These are phyloP conservation scores for Mortierella alpina DNA, from an alignment of 192 early-diverging fungal genomes.

Conservation along the genomic window DNA sequence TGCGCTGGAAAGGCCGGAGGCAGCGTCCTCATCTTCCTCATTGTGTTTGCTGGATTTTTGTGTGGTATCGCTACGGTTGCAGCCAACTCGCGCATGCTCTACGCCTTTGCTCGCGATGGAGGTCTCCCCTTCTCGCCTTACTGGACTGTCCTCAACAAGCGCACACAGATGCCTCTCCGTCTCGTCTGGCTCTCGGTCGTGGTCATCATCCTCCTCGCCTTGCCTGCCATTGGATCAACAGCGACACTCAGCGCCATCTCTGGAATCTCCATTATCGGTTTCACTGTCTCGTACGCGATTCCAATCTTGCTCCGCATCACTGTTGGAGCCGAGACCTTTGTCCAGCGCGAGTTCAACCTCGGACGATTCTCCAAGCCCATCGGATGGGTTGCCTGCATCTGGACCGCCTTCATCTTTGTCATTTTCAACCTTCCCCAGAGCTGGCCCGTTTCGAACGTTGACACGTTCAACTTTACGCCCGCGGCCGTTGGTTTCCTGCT, in stretches of 20 bases:
- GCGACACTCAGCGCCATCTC: conserved; percentile 57
- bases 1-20: conserved; percentile 55
- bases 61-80: conserved; percentile 59
- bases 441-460: conserved; percentile 46
- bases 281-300: conserved; percentile 54
- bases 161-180: conserved; percentile 52
- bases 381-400: conserved; percentile 50
- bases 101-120: conserved; percentile 64
- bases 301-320: conserved; percentile 55
- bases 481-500: conserved; percentile 54
- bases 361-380: conserved; percentile 49
- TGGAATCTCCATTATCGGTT: conserved; percentile 54
- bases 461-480: conserved; percentile 56
- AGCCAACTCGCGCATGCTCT: conserved; percentile 59
- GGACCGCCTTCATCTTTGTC: conserved; percentile 58
- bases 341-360: conserved; percentile 56
- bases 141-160: conserved; percentile 48
- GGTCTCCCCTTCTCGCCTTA: conserved; percentile 54
- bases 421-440: conserved; percentile 55
- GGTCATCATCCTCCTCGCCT: conserved; percentile 45
- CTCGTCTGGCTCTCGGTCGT: conserved; percentile 52
- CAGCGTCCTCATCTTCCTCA: conserved; percentile 50
- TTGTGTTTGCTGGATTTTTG: conserved; percentile 59
- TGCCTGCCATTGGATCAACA: conserved; percentile 54
- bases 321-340: conserved; percentile 50